Percentiles rank a stretch among this genome's conserved stretches.
phyloP scores from a whole-genome alignment of 257 asterid species.

The Fraxinus excelsior region DNA sequence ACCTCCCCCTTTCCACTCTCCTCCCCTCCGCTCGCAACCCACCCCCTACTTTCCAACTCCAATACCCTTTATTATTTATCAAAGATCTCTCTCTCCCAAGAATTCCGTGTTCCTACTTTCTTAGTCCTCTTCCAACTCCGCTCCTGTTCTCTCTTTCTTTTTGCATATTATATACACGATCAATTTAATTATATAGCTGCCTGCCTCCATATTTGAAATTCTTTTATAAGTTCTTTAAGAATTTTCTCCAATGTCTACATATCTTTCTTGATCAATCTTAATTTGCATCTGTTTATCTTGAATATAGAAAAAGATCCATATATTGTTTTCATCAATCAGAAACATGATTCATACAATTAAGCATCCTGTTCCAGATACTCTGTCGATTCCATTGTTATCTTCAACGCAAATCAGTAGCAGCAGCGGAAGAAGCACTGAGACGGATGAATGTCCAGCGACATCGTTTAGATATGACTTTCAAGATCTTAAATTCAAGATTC shows the following conservation, averaged over 20 bases:
- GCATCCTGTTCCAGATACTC: constrained; percentile 26
- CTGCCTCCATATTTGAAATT: constrained; percentile 6
- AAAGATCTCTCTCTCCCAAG: constrained; percentile 24
- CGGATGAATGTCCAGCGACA: constrained; percentile 56
- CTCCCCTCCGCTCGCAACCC: neutral
- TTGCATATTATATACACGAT: neutral
- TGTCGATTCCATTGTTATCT: constrained; percentile 44
- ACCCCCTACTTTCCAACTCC: constrained; percentile 1
- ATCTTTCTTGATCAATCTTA: constrained; percentile 2
- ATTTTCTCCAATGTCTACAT: constrained; percentile 31
- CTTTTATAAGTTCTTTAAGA: neutral
- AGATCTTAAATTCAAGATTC: constrained; percentile 37
- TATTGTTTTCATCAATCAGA: neutral
- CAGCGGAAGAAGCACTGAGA: constrained; percentile 40
- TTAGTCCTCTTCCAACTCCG: constrained; percentile 24
- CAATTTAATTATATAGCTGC: constrained; percentile 8
- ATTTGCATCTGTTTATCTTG: neutral
- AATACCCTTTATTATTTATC: neutral
- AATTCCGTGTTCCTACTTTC: constrained; percentile 35
- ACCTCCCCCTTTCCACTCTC: constrained; percentile 20
- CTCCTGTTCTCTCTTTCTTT: constrained; percentile 27
- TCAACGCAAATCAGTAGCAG: constrained; percentile 38
- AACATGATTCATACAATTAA: constrained; percentile 33
- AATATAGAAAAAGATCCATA: no score
- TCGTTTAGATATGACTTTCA: constrained; percentile 46